phyloP scores from a whole-genome alignment of 1,139 yeast genomes.

The Schizosaccharomyces versatilis region DNA sequence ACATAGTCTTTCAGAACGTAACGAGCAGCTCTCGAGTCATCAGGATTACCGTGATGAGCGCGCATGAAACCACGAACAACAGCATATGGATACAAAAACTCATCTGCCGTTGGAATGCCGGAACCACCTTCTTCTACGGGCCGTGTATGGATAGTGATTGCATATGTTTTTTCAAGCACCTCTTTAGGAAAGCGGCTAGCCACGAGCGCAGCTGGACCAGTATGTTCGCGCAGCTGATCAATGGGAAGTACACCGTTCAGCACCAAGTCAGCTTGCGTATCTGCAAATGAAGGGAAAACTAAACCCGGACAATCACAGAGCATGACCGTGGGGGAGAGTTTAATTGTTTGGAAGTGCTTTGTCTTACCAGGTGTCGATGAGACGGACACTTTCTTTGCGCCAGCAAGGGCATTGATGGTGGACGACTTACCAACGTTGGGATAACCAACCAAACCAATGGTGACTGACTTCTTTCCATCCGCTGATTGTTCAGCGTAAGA shows the following conservation, averaged over 20 bases:
- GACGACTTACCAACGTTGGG: conserved; percentile 95
- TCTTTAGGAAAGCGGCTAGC: conserved; percentile 75
- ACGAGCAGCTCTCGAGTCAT: conserved; percentile 86
- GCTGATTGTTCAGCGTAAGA: conserved; percentile 6
- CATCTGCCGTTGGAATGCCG: conserved; percentile 74
- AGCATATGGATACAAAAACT: conserved; percentile 76
- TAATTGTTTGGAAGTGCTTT: conserved; percentile 92
- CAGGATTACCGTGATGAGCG: conserved; percentile 88
- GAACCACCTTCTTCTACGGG: conserved; percentile 71
- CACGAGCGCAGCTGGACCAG: conserved; percentile 77
- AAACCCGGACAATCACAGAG: conserved; percentile 98
- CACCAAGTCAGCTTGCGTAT: conserved; percentile 86
- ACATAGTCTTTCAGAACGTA: conserved; percentile 86
- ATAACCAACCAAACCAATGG: conserved; percentile 72
- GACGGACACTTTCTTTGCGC: conserved; percentile 89
- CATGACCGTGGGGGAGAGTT: conserved; percentile 57
- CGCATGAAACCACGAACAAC: conserved; percentile 87
- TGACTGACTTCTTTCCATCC: conserved; percentile 25
- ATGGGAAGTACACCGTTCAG: conserved; percentile 96
- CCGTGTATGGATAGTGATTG: conserved; percentile 63
- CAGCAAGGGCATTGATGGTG: conserved; percentile 83
- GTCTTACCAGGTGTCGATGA: conserved; percentile 98
- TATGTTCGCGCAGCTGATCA: conserved; percentile 81
- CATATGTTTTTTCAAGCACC: conserved; percentile 76
- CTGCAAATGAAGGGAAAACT: conserved; percentile 94